These are phyloP conservation scores for Backusella sp. DNA, from an alignment of 192 early-diverging fungal genomes.

Conservation along the genomic window DNA sequence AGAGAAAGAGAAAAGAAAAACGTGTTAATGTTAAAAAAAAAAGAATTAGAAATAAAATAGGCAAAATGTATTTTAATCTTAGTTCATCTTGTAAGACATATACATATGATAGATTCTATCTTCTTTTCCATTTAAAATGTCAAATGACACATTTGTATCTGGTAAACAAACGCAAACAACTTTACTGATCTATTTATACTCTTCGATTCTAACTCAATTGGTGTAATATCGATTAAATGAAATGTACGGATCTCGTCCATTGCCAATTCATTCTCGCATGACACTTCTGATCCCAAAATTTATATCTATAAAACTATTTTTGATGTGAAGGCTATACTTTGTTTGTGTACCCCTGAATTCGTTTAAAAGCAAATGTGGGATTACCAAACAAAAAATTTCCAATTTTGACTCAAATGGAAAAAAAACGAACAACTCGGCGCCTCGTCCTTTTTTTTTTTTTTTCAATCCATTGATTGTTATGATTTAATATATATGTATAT, in stretches of 20 bases:
- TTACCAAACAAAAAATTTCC: background rate
- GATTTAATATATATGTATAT: background rate
- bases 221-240: background rate
- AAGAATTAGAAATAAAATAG: background rate
- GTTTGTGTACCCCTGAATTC: background rate
- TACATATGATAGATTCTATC: background rate
- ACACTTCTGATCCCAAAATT: background rate
- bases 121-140: background rate
- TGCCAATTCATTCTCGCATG: background rate
- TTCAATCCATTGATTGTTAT: background rate
- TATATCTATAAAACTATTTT: background rate
- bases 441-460: background rate
- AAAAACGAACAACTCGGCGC: background rate
- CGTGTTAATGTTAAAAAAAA: background rate
- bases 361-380: background rate
- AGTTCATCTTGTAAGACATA: background rate
- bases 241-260: background rate
- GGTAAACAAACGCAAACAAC: too few species aligned
- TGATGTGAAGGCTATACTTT: background rate
- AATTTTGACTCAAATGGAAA: background rate
- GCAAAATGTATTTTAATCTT: background rate
- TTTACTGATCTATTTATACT: background rate
- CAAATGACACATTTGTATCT: background rate
- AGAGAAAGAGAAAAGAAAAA: background rate
- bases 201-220: background rate